Evolutionary conservation across 768 basidiomycete genomes (phyloP).

Genomic region (Trametes sanguinea): DNA sequence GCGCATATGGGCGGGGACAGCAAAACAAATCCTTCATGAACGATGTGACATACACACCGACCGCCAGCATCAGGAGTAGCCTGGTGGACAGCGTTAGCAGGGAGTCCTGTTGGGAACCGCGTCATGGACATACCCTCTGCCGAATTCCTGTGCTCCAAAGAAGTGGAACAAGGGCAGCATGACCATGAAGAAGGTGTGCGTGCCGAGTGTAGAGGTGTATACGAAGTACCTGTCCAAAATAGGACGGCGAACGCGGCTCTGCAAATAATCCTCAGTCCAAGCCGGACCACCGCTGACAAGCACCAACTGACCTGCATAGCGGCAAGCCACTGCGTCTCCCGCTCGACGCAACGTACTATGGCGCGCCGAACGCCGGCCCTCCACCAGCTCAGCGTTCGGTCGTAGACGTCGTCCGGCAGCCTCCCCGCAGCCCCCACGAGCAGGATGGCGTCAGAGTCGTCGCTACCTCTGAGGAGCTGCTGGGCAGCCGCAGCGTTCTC

Average conservation of each 20-base stretch:
- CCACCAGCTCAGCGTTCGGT: conserved; percentile 64
- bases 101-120: neutral
- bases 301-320: conserved; percentile 57
- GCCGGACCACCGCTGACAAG: conserved; percentile 10
- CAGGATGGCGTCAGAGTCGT: conserved; percentile 6
- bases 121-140: conserved; percentile 60
- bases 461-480: neutral
- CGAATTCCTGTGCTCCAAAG: conserved; percentile 76
- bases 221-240: conserved; percentile 83
- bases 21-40: conserved; percentile 89
- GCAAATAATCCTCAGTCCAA: conserved; percentile 22
- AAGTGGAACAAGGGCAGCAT: conserved; percentile 85
- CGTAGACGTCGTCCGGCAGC: conserved; percentile 56
- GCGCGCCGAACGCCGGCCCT: conserved; percentile 56
- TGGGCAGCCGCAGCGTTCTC: conserved; percentile 10
- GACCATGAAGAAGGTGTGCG: conserved; percentile 93
- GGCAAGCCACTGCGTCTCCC: conserved; percentile 64
- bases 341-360: conserved; percentile 53
- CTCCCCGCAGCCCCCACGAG: conserved; percentile 29
- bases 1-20: conserved; percentile 85
- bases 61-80: conserved; percentile 65
- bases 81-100: conserved; percentile 46
- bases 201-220: conserved; percentile 76
- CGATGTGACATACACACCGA: conserved; percentile 86
- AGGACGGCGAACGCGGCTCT: conserved; percentile 58